phyloP scores from a whole-genome alignment of 805 yeast genomes.

The Yamadazyma olivae region DNA sequence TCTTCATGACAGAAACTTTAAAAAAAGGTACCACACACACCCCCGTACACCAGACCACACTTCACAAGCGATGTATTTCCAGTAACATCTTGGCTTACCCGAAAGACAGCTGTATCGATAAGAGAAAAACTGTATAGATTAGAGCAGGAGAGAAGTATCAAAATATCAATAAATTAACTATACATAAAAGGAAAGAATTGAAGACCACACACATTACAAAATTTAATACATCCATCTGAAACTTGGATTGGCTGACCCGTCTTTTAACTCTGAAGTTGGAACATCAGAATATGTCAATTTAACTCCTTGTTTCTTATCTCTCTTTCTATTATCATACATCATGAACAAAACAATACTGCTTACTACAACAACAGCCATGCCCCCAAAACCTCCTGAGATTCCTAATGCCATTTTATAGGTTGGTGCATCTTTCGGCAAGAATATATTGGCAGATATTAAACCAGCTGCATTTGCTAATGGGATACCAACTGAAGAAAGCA shows the following conservation, averaged over 20 bases:
- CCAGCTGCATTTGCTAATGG: constrained; percentile 33
- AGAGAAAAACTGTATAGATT: too few relatives aligned
- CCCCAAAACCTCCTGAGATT: constrained; percentile 29
- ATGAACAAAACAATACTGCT: constrained; percentile 27
- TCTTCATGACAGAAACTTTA: too few relatives aligned
- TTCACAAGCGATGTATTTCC: too few relatives aligned
- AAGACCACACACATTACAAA: constrained; percentile 5
- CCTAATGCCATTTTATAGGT: constrained; percentile 29
- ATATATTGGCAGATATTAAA: constrained; percentile 29
- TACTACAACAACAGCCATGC: constrained; percentile 25
- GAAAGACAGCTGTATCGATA: too few relatives aligned
- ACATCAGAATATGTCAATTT: constrained; percentile 36
- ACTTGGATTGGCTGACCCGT: constrained; percentile 43
- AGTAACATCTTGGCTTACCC: too few relatives aligned
- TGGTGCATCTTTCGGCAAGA: constrained; percentile 30
- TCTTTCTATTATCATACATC: constrained; percentile 40
- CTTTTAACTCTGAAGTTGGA: constrained; percentile 40
- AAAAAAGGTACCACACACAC: too few relatives aligned
- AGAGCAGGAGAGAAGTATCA: too few relatives aligned
- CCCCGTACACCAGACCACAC: too few relatives aligned
- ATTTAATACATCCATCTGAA: constrained; percentile 47
- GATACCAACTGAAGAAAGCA: constrained; percentile 44
- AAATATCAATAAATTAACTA: too few relatives aligned
- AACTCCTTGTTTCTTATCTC: constrained; percentile 39
- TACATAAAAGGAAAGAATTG: too few relatives aligned